Conservation (phyloP, 331 rosid species). For the Rosa hybrid region DNA sequence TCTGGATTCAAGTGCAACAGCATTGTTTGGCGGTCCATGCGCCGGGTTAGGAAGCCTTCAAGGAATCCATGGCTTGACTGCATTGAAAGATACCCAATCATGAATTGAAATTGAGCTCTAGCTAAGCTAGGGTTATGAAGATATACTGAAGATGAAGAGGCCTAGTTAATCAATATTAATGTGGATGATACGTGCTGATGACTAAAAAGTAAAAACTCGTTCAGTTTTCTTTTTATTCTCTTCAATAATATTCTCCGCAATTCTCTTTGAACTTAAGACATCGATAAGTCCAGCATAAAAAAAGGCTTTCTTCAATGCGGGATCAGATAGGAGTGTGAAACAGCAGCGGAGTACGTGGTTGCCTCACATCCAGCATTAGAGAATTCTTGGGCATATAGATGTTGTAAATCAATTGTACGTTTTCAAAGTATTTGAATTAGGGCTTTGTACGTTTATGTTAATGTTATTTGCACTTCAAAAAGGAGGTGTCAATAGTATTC, state of each 20-base stretch:
- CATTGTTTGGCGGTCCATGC: constrained; percentile 78
- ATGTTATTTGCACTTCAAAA: constrained; percentile 1
- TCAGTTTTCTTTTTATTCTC: neutral
- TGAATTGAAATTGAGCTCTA: constrained; percentile 6
- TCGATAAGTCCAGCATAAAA: neutral
- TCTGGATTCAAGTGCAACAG: constrained; percentile 98
- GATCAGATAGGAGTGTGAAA: neutral
- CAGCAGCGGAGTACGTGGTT: neutral
- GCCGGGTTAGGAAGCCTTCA: constrained; percentile 54
- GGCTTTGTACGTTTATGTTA: neutral
- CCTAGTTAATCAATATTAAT: neutral
- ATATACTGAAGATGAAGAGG: neutral
- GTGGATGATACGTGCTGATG: neutral
- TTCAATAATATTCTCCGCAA: neutral
- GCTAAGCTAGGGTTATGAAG: neutral
- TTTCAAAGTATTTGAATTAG: constrained; percentile 3
- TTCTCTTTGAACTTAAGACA: neutral
- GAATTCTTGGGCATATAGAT: neutral
- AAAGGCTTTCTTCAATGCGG: neutral
- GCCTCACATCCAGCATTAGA: neutral
- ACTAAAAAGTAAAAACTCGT: neutral
- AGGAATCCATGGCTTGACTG: constrained; percentile 84
- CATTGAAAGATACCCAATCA: constrained; percentile 61
- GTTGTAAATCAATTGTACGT: neutral
- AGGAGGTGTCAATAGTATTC: neutral